Evolutionary conservation across 2,329 filamentous ascomycete genomes (phyloP).

Genomic region (Ophiostoma ulmi): DNA sequence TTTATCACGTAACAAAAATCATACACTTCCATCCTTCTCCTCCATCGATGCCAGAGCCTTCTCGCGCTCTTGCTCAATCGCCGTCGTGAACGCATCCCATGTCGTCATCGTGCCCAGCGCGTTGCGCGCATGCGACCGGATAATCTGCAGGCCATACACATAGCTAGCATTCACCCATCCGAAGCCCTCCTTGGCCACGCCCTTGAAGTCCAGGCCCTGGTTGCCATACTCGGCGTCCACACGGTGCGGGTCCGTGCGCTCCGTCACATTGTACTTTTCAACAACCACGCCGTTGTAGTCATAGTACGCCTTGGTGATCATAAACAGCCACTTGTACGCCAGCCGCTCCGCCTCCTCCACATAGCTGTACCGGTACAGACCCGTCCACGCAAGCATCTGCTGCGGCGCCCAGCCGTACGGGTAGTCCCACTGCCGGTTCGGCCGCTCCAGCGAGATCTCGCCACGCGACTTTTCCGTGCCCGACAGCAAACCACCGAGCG

Average conservation of each 20-base stretch:
- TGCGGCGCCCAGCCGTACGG: constrained; percentile 98
- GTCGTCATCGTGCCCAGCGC: constrained; percentile 83
- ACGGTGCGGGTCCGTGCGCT: constrained; percentile 81
- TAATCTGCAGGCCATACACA: constrained; percentile 82
- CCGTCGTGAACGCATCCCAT: constrained; percentile 75
- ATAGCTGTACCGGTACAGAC: constrained; percentile 85
- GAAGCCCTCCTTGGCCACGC: constrained; percentile 95
- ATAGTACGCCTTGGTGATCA: constrained; percentile 97
- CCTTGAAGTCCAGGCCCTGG: constrained; percentile 91
- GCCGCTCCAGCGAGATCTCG: constrained; percentile 68
- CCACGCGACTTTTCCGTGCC: constrained; percentile 88
- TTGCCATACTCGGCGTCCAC: constrained; percentile 98
- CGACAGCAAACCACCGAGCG: constrained; percentile 77
- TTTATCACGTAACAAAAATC: neutral
- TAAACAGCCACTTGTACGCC: constrained; percentile 94
- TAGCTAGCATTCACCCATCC: constrained; percentile 99
- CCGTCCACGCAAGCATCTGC: constrained; percentile 97
- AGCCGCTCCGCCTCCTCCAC: constrained; percentile 82
- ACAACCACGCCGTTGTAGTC: constrained; percentile 98
- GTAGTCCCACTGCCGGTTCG: constrained; percentile 97
- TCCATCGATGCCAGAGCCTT: constrained; percentile 47
- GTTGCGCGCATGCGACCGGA: constrained; percentile 83
- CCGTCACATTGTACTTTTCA: constrained; percentile 96
- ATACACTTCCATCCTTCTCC: neutral
- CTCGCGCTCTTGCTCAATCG: constrained; percentile 52